phyloP scores from a whole-genome alignment of 768 basidiomycete genomes.

The Phanerochaete carnosa region DNA sequence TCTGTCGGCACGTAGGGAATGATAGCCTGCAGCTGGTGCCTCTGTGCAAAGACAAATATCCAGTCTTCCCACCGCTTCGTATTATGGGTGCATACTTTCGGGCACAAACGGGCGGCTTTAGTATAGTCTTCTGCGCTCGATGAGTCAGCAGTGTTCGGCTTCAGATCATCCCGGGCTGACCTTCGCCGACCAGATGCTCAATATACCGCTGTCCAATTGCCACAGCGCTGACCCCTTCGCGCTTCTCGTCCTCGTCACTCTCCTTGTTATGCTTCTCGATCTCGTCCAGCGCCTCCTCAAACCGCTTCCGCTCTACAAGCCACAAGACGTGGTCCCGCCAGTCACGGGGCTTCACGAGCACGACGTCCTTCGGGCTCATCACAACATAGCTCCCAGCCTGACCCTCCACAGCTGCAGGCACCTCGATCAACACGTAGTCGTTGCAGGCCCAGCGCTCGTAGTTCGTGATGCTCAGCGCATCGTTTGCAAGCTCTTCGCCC shows the following conservation, averaged over 20 bases:
- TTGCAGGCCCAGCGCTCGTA: conserved; percentile 89
- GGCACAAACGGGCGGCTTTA: conserved; percentile 79
- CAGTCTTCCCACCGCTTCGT: conserved; percentile 90
- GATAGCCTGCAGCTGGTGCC: conserved; percentile 78
- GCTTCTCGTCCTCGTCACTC: conserved; percentile 14
- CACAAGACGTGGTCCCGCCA: conserved; percentile 86
- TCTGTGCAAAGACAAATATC: conserved; percentile 88
- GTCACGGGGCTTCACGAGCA: conserved; percentile 86
- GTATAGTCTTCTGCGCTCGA: conserved; percentile 45
- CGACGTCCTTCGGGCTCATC: conserved; percentile 80
- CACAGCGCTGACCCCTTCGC: conserved; percentile 46
- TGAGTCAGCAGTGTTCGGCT: neutral
- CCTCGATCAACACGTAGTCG: conserved; percentile 77
- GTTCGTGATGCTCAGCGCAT: conserved; percentile 74
- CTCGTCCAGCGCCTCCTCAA: conserved; percentile 85
- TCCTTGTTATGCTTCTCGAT: conserved; percentile 62
- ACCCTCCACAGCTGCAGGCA: conserved; percentile 21
- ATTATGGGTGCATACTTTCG: conserved; percentile 82
- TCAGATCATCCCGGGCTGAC: conserved; percentile 35
- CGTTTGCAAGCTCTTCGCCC: conserved; percentile 85
- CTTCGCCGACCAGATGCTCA: conserved; percentile 77
- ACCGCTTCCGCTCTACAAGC: conserved; percentile 82
- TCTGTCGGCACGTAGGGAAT: conserved; percentile 88
- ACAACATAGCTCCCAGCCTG: conserved; percentile 69
- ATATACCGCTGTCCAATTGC: conserved; percentile 87